Evolutionary conservation across 768 basidiomycete genomes (phyloP).

Genomic region (Tricholoma matsutake): DNA sequence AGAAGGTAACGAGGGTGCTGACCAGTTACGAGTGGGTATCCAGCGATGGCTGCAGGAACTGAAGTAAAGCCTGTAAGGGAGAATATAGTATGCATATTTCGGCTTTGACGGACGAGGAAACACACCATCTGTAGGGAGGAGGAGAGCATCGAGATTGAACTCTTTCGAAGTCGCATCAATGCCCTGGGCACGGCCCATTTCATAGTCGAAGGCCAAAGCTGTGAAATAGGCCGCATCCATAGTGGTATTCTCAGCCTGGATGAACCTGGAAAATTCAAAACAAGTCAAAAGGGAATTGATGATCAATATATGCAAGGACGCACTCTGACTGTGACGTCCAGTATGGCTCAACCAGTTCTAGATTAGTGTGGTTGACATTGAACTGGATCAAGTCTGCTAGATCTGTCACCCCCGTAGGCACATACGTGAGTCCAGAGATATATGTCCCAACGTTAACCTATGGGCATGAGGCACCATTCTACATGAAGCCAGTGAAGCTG

Average conservation of each 20-base stretch:
- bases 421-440: conserved; percentile 45
- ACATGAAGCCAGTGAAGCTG: neutral
- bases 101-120: conserved; percentile 37
- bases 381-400: conserved; percentile 59
- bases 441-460: neutral
- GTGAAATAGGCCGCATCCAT: conserved; percentile 43
- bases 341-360: conserved; percentile 38
- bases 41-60: conserved; percentile 47
- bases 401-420: conserved; percentile 53
- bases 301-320: conserved; percentile 19
- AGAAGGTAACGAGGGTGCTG: conserved; percentile 7
- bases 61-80: conserved; percentile 12
- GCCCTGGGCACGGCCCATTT: conserved; percentile 47
- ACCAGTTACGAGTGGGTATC: conserved; percentile 68
- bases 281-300: neutral
- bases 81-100: neutral
- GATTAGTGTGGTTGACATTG: conserved; percentile 47
- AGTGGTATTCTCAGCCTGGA: conserved; percentile 34
- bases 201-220: conserved; percentile 42
- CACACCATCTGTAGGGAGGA: conserved; percentile 43
- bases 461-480: neutral
- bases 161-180: conserved; percentile 50
- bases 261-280: conserved; percentile 35
- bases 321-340: conserved; percentile 37
- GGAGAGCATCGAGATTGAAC: conserved; percentile 48